Conservation (phyloP, 148 eudicot genomes). For the Chenopodium album region DNA sequence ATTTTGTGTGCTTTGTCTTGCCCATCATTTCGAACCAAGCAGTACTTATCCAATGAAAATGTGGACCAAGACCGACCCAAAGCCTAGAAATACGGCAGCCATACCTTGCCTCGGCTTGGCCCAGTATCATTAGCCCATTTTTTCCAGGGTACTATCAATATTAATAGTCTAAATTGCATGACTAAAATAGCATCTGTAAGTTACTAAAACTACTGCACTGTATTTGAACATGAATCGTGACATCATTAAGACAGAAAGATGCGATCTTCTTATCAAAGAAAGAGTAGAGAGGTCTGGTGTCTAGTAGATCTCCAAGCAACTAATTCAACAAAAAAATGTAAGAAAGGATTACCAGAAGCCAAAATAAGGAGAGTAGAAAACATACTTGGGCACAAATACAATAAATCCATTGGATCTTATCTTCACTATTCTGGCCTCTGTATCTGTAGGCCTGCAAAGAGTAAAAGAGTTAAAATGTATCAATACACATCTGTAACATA, state of each 20-base stretch:
- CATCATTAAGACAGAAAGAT: background rate
- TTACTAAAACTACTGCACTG: background rate
- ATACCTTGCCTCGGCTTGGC: background rate
- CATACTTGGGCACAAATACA: constrained; percentile 95
- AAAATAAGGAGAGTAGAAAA: background rate
- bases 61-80: background rate
- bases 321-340: background rate
- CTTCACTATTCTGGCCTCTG: constrained; percentile 94
- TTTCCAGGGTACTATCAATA: background rate
- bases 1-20: background rate
- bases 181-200: background rate
- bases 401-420: constrained; percentile 92
- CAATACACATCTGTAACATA: background rate
- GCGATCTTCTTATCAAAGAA: background rate
- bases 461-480: constrained; percentile 1
- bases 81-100: background rate
- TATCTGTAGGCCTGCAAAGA: constrained; percentile 77
- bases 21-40: too few relatives aligned
- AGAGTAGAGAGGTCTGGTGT: constrained; percentile 3
- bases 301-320: background rate
- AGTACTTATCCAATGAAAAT: too few relatives aligned
- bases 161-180: background rate
- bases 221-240: background rate
- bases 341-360: background rate
- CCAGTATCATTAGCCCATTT: background rate